Evolutionary conservation across 2,329 filamentous ascomycete species (phyloP).

Genomic region (Xylariaceae sp.): DNA sequence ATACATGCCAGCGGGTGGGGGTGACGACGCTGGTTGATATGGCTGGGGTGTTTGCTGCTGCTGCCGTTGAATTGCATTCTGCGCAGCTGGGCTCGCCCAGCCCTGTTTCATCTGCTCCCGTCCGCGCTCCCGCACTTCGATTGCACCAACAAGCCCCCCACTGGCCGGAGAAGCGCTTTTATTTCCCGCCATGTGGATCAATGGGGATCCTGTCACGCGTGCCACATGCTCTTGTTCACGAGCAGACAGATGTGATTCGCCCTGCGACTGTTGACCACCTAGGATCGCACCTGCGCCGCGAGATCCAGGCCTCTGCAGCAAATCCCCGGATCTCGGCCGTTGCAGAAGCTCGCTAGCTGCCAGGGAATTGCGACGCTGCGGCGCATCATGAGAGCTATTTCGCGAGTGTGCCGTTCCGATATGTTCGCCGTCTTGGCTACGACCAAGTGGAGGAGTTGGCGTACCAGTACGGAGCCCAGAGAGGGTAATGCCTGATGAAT

Average conservation of each 20-base stretch:
- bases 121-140: slow-evolving; percentile 75
- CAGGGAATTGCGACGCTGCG: slow-evolving; percentile 32
- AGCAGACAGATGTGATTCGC: slow-evolving; percentile 67
- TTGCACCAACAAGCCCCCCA: slow-evolving; percentile 68
- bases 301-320: slow-evolving; percentile 47
- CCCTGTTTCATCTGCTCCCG: slow-evolving; percentile 67
- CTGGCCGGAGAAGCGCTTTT: slow-evolving; percentile 49
- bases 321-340: slow-evolving; percentile 46
- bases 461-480: slow-evolving; percentile 38
- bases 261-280: slow-evolving; percentile 38
- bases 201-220: slow-evolving; percentile 69
- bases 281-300: slow-evolving; percentile 51
- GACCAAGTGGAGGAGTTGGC: slow-evolving; percentile 42
- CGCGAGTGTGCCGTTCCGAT: slow-evolving; percentile 41
- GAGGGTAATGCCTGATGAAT: slow-evolving; percentile 50
- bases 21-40: slow-evolving; percentile 31
- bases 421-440: slow-evolving; percentile 41
- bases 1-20: slow-evolving; percentile 33
- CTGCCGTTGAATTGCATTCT: slow-evolving; percentile 69
- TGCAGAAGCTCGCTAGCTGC: slow-evolving; percentile 39
- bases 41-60: slow-evolving; percentile 44
- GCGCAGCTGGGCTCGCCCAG: slow-evolving; percentile 64
- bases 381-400: slow-evolving; percentile 41
- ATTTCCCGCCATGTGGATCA: slow-evolving; percentile 63
- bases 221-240: slow-evolving; percentile 88